Base-by-base conservation (phyloP, 2,329 filamentous ascomycete genomes). In the Fusarium oxysporum region DNA sequence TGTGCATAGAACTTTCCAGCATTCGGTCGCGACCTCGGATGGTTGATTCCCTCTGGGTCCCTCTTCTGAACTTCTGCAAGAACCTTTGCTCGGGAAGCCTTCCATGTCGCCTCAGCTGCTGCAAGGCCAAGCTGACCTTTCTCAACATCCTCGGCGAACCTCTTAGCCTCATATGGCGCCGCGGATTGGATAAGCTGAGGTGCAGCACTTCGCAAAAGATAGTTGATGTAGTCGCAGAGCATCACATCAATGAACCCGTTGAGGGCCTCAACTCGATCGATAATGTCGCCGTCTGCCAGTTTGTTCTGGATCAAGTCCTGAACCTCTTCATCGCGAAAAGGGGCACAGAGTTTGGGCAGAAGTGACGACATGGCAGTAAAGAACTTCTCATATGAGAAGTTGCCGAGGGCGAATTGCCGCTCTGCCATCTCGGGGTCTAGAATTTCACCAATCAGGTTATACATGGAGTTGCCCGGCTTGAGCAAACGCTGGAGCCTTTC, bases 191-290 rank as follows among this genome's bases (percentile, higher is more conserved):
- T 89, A 58, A 96, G 86, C 10, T 89, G 89, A 1, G 92, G 92
- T 4, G 92, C 92, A 1, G 91, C 91, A 33, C 92, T 88, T 80
- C 91, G 90, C 55, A 96, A 84, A 76, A 95, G 86, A 78, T 94
- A 96, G 79, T 96, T 96, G 67, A 93, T 92, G 77, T 95, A 95
- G 77, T 96, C 93, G 65, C 94, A 90, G 30, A 93, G 89, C 83
- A 96, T 91, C 40, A 92, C 84, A 76, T 96, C 92, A 62, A 95
- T 92, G 74, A 94, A 92, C 35, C 90, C 89, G 60, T 94, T 88
- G 4, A 96, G 85, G 19, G 92, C 91, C 82, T 94, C 92, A 2
- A 96, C 87, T 70, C 93, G 91, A 77, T 93, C 91, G 21, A 95
- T 92, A 77, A 95, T 89, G 78, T 91, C 88, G 8, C 90, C 89